Base-by-base conservation (phyloP, 176 grass and related monocot genomes). In the Carex pumila region DNA sequence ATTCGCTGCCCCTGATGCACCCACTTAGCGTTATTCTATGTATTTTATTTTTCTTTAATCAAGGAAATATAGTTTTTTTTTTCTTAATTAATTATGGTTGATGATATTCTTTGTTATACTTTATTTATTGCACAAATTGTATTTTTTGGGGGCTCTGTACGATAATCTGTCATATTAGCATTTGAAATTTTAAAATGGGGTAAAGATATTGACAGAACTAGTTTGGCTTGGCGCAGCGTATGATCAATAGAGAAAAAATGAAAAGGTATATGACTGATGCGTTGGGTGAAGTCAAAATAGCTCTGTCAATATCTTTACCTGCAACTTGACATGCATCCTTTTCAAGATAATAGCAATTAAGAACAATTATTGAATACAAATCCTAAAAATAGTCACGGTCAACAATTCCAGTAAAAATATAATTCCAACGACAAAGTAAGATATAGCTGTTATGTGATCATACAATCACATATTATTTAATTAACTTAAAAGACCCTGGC, bases 391-490 rank as follows among this genome's bases (percentile, higher is more conserved):
- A 49, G 47, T 50, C 47, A 60, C 57, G 13, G 18, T n/a, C 37
- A 39, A 39, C n/a, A 22, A 50, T 10, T 50, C 34, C 41, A 61
- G 58, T 13, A 59, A 56, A 60, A 65, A 12, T 9, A 43, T 65
- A 60, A 36, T 52, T 63, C 4, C 39, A 82, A 49, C 62, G 61
- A 82, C 62, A 1, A 66, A 47, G 7, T 31, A 82, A 82, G 11
- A 60, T 3, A 82, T 65, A 43, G 79, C 79, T 82, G 36, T 66
- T 66, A 65, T 49, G 7, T 47, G 34, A 82, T 50, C 47, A 50
- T 66, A 66, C 18, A 53, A 76, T 85, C 29, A 84, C 58, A 65
- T 31, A 65, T 81, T 81, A 82, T 83, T 83, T 34, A 65, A 67
- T 68, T 67, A 36, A 76, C 12, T 85, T 76, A 22, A 85, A 74